These are phyloP conservation scores for Pyrenochaeta sp. DNA, from an alignment of 2,329 filamentous ascomycete genomes.

Conservation along the genomic window DNA sequence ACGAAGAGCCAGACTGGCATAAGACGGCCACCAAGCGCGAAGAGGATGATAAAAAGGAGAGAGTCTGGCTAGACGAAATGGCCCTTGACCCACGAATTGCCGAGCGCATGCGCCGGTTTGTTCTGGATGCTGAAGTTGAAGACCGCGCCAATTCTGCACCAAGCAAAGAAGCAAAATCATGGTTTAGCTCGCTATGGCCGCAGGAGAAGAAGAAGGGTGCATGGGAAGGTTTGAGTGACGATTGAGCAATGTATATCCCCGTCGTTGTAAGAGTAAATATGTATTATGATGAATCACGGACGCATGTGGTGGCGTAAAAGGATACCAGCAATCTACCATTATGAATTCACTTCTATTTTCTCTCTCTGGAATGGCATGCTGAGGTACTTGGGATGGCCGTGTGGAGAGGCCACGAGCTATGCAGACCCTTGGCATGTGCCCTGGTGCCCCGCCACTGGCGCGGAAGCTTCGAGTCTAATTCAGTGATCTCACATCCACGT, in stretches of 20 bases:
- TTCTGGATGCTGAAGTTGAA: conserved; percentile 73
- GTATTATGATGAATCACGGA: too few relatives aligned
- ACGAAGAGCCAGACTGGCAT: conserved; percentile 84
- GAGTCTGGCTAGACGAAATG: conserved; percentile 77
- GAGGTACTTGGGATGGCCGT: too few relatives aligned
- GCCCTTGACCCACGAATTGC: conserved; percentile 79
- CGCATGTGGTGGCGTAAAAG: conserved; percentile 23
- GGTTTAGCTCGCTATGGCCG: conserved; percentile 41
- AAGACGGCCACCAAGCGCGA: conserved; percentile 72
- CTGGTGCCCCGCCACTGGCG: conserved; percentile 26
- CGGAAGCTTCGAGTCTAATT: conserved; percentile 36
- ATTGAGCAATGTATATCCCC: conserved; percentile 25
- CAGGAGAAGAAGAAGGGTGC: conserved; percentile 41
- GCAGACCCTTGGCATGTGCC: conserved; percentile 30
- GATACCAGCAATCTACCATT: too few relatives aligned
- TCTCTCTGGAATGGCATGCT: too few relatives aligned
- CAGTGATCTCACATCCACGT: conserved; percentile 10
- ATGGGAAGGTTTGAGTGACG: conserved; percentile 44
- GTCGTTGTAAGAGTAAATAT: conserved; percentile 40
- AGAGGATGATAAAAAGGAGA: conserved; percentile 59
- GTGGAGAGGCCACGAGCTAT: too few relatives aligned
- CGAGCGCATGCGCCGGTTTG: conserved; percentile 80
- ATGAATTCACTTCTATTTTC: too few relatives aligned
- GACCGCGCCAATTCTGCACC: conserved; percentile 60
- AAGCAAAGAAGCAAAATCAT: conserved; percentile 27